Percentiles rank a stretch among this genome's conserved stretches.
Evolutionary conservation across 1,139 yeast genomes (phyloP).

Genomic region (Meyerozyma sp.): DNA sequence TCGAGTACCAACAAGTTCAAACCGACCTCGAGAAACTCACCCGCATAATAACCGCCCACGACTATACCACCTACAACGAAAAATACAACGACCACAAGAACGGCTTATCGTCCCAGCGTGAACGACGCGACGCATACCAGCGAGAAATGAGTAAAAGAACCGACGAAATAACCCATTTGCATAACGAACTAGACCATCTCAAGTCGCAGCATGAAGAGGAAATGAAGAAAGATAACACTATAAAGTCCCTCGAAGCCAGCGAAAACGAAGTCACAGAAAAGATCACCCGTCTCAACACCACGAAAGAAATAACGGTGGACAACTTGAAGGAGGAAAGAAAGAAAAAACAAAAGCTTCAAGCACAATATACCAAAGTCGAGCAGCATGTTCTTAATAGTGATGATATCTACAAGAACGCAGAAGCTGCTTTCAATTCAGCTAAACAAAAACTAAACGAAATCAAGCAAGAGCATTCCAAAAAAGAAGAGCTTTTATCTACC

Average conservation of each 20-base stretch:
- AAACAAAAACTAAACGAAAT: constrained; percentile 38
- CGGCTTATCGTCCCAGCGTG: constrained; percentile 29
- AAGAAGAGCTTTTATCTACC: constrained; percentile 78
- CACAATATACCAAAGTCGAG: constrained; percentile 13
- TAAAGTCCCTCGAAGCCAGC: constrained; percentile 54
- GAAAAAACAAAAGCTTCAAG: constrained; percentile 12
- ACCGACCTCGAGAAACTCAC: constrained; percentile 73
- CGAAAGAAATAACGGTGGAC: constrained; percentile 53
- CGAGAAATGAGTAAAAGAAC: constrained; percentile 38
- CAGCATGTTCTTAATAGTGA: constrained; percentile 23
- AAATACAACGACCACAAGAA: constrained; percentile 39
- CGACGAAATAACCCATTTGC: constrained; percentile 54
- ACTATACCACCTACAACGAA: constrained; percentile 45
- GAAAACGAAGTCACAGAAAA: constrained; percentile 62
- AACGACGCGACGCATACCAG: constrained; percentile 30
- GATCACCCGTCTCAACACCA: constrained; percentile 62
- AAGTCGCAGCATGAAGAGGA: constrained; percentile 55
- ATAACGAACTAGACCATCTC: constrained; percentile 55
- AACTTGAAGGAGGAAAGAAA: constrained; percentile 45
- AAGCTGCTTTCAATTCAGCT: constrained; percentile 35
- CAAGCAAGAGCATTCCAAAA: constrained; percentile 49
- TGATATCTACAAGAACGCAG: constrained; percentile 22
- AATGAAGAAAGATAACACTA: constrained; percentile 54
- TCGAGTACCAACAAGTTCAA: constrained; percentile 84
- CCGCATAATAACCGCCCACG: constrained; percentile 74